Evolutionary conservation across 2,329 filamentous ascomycete genomes (phyloP).

Genomic region (Sclerotinia subarctica): DNA sequence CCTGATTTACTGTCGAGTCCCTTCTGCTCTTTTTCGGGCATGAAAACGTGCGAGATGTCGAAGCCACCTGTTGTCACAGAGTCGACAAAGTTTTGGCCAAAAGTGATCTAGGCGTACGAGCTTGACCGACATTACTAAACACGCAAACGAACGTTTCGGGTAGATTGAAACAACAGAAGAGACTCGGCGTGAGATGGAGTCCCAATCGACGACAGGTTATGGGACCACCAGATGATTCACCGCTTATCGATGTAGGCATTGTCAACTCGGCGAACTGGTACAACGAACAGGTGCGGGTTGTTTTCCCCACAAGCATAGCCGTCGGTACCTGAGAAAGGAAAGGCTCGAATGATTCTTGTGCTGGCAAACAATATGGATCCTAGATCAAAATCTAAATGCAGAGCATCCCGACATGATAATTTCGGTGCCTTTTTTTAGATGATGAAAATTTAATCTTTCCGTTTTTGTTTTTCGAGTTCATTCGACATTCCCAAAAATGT

Average conservation of each 20-base stretch:
- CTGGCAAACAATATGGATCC: conserved; percentile 6
- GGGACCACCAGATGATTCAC: conserved; percentile 4
- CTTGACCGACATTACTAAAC: conserved; percentile 9
- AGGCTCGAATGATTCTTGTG: background rate
- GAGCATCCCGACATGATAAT: background rate
- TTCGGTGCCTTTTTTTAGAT: background rate
- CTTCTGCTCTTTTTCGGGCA: background rate
- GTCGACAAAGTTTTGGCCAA: background rate
- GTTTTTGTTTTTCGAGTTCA: background rate
- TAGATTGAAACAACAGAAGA: background rate
- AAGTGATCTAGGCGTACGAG: conserved; percentile 6
- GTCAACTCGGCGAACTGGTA: conserved; percentile 20
- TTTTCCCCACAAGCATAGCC: background rate
- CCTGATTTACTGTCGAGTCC: background rate
- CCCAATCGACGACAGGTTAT: background rate
- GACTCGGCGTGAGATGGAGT: conserved; percentile 8
- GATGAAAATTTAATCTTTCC: background rate
- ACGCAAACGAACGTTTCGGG: background rate
- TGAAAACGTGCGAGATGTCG: conserved; percentile 1
- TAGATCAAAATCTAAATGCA: background rate
- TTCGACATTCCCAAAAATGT: conserved; percentile 5
- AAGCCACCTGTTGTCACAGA: background rate
- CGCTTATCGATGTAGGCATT: background rate
- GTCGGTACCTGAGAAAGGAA: conserved; percentile 4
- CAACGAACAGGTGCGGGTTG: conserved; percentile 3